Evolutionary conservation across 768 basidiomycete genomes (phyloP).

Genomic region (Lepiota subincarnata): DNA sequence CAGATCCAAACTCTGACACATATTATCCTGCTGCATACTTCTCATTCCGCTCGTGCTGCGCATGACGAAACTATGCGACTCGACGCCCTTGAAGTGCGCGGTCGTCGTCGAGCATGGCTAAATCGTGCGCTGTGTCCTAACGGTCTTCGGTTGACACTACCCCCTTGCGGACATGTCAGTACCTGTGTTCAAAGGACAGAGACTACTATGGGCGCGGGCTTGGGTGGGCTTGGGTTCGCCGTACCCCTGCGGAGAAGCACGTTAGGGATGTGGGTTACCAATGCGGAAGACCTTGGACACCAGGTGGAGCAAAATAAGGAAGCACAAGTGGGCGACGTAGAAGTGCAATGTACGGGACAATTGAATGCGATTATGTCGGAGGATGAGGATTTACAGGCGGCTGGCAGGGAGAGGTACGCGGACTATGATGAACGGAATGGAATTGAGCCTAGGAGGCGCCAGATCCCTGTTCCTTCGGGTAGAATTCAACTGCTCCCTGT

Average conservation of each 20-base stretch:
- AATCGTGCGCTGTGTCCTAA: slow-evolving; percentile 36
- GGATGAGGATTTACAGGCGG: slow-evolving; percentile 5
- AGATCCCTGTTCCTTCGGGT: slow-evolving; percentile 1
- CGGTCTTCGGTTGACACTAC: slow-evolving; percentile 1
- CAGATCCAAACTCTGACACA: slow-evolving; percentile 33
- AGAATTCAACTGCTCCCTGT: slow-evolving; percentile 33
- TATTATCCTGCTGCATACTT: slow-evolving; percentile 37
- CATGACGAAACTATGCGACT: slow-evolving; percentile 37
- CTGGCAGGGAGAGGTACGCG: slow-evolving; percentile 3
- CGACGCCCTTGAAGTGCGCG: slow-evolving; percentile 50
- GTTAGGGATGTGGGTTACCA: slow-evolving; percentile 9
- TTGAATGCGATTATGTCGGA: slow-evolving; percentile 8
- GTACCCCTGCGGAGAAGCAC: slow-evolving; percentile 7
- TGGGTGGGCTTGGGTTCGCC: slow-evolving; percentile 7
- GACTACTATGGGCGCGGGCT: slow-evolving; percentile 6
- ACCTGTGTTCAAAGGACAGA: neutral
- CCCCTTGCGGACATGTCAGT: neutral
- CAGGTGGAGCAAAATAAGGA: neutral
- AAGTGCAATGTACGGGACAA: neutral
- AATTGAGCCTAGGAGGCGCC: slow-evolving; percentile 3
- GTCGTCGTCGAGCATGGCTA: slow-evolving; percentile 65
- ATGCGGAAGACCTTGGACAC: neutral
- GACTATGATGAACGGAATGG: slow-evolving; percentile 12
- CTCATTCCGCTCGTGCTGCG: slow-evolving; percentile 35
- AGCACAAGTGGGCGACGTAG: neutral